These are phyloP conservation scores for Pyrenophora tritici-repentis DNA, from an alignment of 2,329 filamentous ascomycete genomes.

Conservation along the genomic window DNA sequence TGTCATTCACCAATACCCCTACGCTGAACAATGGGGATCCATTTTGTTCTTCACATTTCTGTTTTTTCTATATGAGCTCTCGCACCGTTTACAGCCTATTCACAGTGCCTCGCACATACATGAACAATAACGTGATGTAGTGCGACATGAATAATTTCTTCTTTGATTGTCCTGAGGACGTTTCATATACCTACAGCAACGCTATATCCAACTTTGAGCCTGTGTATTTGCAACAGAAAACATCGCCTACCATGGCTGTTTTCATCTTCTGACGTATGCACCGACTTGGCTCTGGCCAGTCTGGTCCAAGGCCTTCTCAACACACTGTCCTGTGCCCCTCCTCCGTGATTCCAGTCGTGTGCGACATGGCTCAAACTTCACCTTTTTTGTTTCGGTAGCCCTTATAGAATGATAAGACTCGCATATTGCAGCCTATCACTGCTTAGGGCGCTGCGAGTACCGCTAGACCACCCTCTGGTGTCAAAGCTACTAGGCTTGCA, in stretches of 20 bases:
- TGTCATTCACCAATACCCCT: not conserved
- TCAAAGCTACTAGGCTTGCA: constrained; percentile 74
- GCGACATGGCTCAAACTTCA: no score
- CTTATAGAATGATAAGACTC: no score
- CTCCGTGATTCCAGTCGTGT: no score
- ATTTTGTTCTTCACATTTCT: not conserved
- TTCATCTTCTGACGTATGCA: not conserved
- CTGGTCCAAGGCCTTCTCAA: not conserved
- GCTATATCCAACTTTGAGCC: constrained; percentile 13
- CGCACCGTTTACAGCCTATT: no score
- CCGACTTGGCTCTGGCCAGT: not conserved
- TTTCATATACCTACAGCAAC: constrained; percentile 8
- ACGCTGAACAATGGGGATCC: not conserved
- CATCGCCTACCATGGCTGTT: not conserved
- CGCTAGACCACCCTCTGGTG: constrained; percentile 74
- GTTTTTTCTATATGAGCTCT: not conserved
- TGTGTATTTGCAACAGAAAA: not conserved
- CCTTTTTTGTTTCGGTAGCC: no score
- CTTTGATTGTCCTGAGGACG: not conserved
- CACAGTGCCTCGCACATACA: no score
- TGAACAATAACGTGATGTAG: not conserved
- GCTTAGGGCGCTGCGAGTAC: constrained; percentile 59
- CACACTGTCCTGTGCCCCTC: no score
- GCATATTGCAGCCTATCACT: no score
- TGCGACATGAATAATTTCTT: not conserved